These are phyloP conservation scores for Coniophora puteana DNA, from an alignment of 1,284 basidiomycete genomes.

Conservation along the genomic window DNA sequence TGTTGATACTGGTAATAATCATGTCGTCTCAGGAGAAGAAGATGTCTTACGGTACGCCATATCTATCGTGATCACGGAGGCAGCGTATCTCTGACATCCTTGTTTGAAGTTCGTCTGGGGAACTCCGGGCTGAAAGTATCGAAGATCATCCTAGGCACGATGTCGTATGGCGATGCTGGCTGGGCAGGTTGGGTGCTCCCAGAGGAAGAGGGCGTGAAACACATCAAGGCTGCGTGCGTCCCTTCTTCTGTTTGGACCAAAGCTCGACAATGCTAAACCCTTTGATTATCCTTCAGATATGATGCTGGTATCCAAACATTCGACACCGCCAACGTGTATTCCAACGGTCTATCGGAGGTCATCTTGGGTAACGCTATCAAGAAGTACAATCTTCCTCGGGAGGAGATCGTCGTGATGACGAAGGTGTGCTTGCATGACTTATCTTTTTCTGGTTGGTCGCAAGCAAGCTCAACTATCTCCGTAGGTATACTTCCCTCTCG, in stretches of 20 bases:
- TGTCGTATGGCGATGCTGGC: constrained; percentile 43
- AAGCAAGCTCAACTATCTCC: not conserved
- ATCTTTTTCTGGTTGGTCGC: not conserved
- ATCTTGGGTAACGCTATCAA: constrained; percentile 81
- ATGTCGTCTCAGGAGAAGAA: constrained; percentile 21
- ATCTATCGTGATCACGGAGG: not conserved
- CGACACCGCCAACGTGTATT: constrained; percentile 68
- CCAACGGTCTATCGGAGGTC: constrained; percentile 68
- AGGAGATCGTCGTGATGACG: constrained; percentile 76
- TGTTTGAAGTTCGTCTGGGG: constrained; percentile 41
- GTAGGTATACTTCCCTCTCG: constrained; percentile 35
- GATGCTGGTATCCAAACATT: constrained; percentile 67
- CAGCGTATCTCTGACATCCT: not conserved
- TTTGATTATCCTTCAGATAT: constrained; percentile 34
- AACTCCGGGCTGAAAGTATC: constrained; percentile 51
- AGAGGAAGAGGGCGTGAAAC: constrained; percentile 54
- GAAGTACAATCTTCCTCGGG: constrained; percentile 63
- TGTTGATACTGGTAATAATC: too few relatives aligned
- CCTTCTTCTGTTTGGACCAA: not conserved
- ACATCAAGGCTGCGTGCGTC: constrained; percentile 52
- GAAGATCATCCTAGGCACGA: constrained; percentile 44
- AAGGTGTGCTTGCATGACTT: constrained; percentile 45
- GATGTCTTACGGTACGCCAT: constrained; percentile 25
- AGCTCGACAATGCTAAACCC: constrained; percentile 3
- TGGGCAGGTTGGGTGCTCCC: constrained; percentile 55